These are phyloP conservation scores for Daldinia eschscholtzii DNA, from an alignment of 2,329 filamentous ascomycete species.

Conservation along the genomic window DNA sequence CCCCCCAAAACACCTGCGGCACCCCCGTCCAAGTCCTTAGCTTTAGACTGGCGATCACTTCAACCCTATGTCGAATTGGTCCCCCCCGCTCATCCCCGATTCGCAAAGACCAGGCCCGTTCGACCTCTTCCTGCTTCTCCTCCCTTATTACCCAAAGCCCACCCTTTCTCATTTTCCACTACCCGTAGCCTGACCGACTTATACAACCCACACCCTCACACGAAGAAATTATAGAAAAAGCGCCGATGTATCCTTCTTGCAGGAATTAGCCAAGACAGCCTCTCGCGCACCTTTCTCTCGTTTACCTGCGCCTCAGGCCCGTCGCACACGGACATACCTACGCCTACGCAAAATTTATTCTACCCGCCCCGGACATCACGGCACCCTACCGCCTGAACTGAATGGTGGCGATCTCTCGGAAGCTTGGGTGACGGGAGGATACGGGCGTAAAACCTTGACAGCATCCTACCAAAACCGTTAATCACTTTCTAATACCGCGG, in stretches of 20 bases:
- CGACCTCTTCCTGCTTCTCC: slow-evolving; percentile 41
- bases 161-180: slow-evolving; percentile 38
- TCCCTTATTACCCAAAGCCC: slow-evolving; percentile 45
- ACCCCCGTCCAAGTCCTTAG: slow-evolving; percentile 44
- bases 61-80: slow-evolving; percentile 48
- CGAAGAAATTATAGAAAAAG: slow-evolving; percentile 37
- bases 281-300: slow-evolving; percentile 38
- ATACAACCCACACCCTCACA: slow-evolving; percentile 42
- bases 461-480: slow-evolving; percentile 30
- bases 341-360: slow-evolving; percentile 7
- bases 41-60: slow-evolving; percentile 52
- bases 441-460: slow-evolving; percentile 37
- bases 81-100: slow-evolving; percentile 46
- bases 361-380: slow-evolving; percentile 23
- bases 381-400: slow-evolving; percentile 23
- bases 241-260: slow-evolving; percentile 42
- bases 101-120: slow-evolving; percentile 40
- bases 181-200: slow-evolving; percentile 36
- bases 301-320: slow-evolving; percentile 36
- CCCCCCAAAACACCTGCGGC: slow-evolving; percentile 39
- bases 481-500: slow-evolving; percentile 32
- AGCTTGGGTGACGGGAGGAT: slow-evolving; percentile 44
- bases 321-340: slow-evolving; percentile 21
- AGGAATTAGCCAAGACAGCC: slow-evolving; percentile 40
- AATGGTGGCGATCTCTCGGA: slow-evolving; percentile 42